These are phyloP conservation scores for Fagus sylvatica DNA, from an alignment of 306 rosid species.

Conservation along the genomic window DNA sequence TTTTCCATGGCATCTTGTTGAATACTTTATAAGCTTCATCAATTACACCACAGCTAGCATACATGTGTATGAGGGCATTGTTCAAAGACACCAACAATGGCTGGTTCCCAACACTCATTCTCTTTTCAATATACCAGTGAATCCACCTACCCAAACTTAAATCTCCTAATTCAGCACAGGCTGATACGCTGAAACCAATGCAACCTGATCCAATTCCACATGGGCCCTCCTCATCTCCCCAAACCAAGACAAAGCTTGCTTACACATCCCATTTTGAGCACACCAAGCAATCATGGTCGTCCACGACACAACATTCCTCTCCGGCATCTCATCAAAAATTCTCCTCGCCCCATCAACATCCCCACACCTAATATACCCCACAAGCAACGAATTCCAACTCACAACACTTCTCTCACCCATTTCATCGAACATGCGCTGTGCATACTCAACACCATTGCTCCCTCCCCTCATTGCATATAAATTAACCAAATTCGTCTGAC, in stretches of 20 bases:
- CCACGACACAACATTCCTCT: conserved; percentile 66
- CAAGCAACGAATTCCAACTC: conserved; percentile 70
- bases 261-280: conserved; percentile 49
- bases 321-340: conserved; percentile 54
- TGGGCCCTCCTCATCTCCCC: conserved; percentile 60
- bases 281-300: conserved; percentile 62
- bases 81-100: conserved; percentile 47
- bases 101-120: conserved; percentile 23
- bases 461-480: conserved; percentile 35
- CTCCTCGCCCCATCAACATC: conserved; percentile 45
- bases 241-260: conserved; percentile 57
- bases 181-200: conserved; percentile 60
- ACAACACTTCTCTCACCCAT: conserved; percentile 57
- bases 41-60: conserved; percentile 62
- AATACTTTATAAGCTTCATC: conserved; percentile 58
- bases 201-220: conserved; percentile 62
- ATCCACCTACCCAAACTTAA: conserved; percentile 68
- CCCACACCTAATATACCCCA: conserved; percentile 49
- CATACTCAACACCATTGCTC: conserved; percentile 23
- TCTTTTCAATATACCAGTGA: conserved; percentile 45
- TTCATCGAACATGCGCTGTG: conserved; percentile 57
- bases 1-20: conserved; percentile 46
- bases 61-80: conserved; percentile 81
- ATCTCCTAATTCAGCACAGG: conserved; percentile 68
- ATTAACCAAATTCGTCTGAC: conserved; percentile 58